phyloP scores from a whole-genome alignment of 164 flowering plant species.

The Nymphaea thermarum region DNA sequence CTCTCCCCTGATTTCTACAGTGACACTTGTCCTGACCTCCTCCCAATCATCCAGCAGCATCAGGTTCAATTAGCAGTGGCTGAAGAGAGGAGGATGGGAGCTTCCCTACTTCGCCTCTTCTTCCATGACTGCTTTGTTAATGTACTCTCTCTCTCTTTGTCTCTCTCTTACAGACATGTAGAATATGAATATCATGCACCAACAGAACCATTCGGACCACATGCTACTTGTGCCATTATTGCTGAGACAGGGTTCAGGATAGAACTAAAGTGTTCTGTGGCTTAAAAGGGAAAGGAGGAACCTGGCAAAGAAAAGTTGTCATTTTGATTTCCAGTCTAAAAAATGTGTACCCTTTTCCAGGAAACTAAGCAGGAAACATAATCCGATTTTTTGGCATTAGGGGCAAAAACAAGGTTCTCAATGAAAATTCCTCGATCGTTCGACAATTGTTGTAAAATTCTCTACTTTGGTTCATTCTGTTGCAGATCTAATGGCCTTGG shows the following conservation, averaged over 20 bases:
- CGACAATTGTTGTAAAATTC: not conserved
- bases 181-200: no score
- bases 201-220: no score
- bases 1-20: not conserved
- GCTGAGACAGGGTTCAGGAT: no score
- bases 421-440: not conserved
- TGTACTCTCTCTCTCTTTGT: not conserved
- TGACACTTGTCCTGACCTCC: not conserved
- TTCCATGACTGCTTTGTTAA: slow-evolving; percentile 2
- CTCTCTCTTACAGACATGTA: no score
- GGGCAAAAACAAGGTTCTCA: not conserved
- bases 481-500: not conserved
- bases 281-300: no score
- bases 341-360: no score
- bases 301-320: no score
- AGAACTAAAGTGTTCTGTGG: no score
- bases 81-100: not conserved
- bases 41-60: not conserved
- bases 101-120: slow-evolving; percentile 1
- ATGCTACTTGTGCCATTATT: no score
- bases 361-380: no score
- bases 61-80: not conserved
- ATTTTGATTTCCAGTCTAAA: no score
- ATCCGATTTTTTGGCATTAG: no score
- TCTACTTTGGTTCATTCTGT: not conserved